Base-by-base conservation (phyloP, 306 rosid species). In the Nissolia schottii region DNA sequence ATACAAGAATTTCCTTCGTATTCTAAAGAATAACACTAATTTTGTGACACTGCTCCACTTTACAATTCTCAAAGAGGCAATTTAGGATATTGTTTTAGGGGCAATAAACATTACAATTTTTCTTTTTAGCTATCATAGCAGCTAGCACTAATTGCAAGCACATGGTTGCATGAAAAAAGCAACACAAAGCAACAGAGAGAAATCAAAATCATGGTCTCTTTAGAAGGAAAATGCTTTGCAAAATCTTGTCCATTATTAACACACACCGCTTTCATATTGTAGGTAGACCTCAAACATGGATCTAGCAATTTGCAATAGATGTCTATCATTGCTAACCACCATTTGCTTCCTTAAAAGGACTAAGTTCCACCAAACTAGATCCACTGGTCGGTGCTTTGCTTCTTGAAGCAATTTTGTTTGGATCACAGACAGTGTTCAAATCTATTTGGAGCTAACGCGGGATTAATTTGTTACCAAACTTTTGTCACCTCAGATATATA, bases 311-410 rank as follows among this genome's bases (percentile, higher is more conserved):
- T 83, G 81, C 75, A 46, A 62, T 45, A 16, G 31, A 55, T 28
- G 67, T 73, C 38, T 79, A 45, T 70, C 65, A 49, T 58, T 50
- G 68, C 70, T 77, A 75, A 80, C 85, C 79, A 77, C 85, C 82
- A 80, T 67, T 91, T 91, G 84, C 86, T 91, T 88, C 96, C 87
- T 88, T 88, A 87, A 88, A 84, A 75, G 81, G 60, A 35, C 67
- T 69, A 64, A 70, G 23, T 79, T 51, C 79, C 66, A 86, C 90
- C 87, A 73, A 83, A 67, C 86, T 74, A 49, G 71, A 79, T 81
- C 25, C 49, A 58, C 48, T 75, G 74, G 86, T 88, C 87, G 86
- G 88, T 80, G 77, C 69, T 82, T 89, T 80, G 57, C 83, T 79
- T 24, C 50, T 24, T 61, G 11, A 78, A 59, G 48, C 81, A 74